Evolutionary conservation across 768 basidiomycete species (phyloP), one percentile per base, ranked within the genome.

Genomic region (Phylloporus sp.): DNA sequence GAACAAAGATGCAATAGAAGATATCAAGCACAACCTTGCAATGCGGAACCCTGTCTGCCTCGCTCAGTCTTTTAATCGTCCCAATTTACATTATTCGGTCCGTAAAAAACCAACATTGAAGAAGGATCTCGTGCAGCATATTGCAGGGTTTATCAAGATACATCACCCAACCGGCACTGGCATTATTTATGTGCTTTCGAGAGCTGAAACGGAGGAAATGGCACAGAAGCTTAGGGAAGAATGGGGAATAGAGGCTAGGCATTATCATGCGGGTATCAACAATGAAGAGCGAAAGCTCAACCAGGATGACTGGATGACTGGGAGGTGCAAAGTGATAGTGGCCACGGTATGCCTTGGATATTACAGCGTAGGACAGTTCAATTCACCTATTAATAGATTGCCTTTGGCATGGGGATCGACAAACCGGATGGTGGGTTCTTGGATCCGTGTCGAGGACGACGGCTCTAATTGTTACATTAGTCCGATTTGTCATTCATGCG

Each of bases 361-460:
- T 35, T 35, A n/a, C 9, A 10, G 4, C 27, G 15, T 39, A 27
- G 4, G 11, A 54, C 50, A 15, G 39, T 22, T 45, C 27, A 3
- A 32, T 39, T 45, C 18, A 63, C 23, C 3, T 15, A 54, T 47
- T 34, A 22, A 29, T 61, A 94, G 92, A 83, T 94, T 57, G 94
- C 94, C 0, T 98, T 98, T 67, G 95, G 95, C 11, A 98, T 98
- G 94, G 95, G 95, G 1, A 91, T 95, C 45, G 91, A 95, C 69
- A 94, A 95, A 67, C 68, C 83, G 6, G 80, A 90, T 59, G 88
- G 87, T 87, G 72, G 9, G 20, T 29, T 42, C 46, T 22, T 45
- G 12, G 9, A 53, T 24, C 24, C 43, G 26, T 11, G 18, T 10
- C 8, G 38, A 3, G 12, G 7, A 35, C 26, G 31, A 39, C 44